Percentiles rank a stretch among this genome's conserved stretches.
Evolutionary conservation across 306 rosid genomes (phyloP).

Genomic region (Begonia loranthoides): DNA sequence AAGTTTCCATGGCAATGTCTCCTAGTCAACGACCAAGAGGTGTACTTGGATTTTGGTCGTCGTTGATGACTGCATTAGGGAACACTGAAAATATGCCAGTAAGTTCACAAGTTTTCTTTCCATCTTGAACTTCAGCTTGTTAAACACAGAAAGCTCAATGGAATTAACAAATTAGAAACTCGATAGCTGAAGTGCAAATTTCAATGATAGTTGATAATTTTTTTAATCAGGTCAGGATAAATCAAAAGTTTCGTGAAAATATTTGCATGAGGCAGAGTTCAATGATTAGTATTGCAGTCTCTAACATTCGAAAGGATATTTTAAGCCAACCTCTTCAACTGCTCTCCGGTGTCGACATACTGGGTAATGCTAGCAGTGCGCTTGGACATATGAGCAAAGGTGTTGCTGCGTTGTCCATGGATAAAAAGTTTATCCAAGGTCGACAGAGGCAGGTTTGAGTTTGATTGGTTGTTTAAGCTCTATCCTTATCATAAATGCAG

Average conservation of each 20-base stretch:
- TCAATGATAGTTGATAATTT: slow-evolving; percentile 7
- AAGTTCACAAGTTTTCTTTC: slow-evolving; percentile 25
- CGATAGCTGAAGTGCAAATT: neutral
- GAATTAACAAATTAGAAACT: neutral
- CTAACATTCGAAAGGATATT: slow-evolving; percentile 86
- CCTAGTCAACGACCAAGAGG: slow-evolving; percentile 93
- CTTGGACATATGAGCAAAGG: slow-evolving; percentile 99
- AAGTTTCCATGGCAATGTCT: slow-evolving; percentile 85
- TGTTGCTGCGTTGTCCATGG: slow-evolving; percentile 96
- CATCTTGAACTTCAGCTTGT: neutral
- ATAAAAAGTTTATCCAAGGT: slow-evolving; percentile 94
- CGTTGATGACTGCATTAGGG: slow-evolving; percentile 97
- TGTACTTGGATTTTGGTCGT: slow-evolving; percentile 97
- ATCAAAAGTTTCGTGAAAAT: slow-evolving; percentile 71
- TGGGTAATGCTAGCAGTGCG: slow-evolving; percentile 99
- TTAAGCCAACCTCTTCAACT: slow-evolving; percentile 93
- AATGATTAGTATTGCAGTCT: slow-evolving; percentile 80
- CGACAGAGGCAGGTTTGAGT: slow-evolving; percentile 78
- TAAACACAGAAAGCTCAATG: neutral
- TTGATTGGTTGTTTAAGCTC: neutral
- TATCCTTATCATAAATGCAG: slow-evolving; percentile 1
- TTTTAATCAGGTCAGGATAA: slow-evolving; percentile 63
- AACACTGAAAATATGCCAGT: slow-evolving; percentile 98
- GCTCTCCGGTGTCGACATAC: slow-evolving; percentile 92
- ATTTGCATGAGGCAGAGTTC: slow-evolving; percentile 90